phyloP scores from a whole-genome alignment of 2,329 filamentous ascomycete genomes.

The Paecilomyces niveus region DNA sequence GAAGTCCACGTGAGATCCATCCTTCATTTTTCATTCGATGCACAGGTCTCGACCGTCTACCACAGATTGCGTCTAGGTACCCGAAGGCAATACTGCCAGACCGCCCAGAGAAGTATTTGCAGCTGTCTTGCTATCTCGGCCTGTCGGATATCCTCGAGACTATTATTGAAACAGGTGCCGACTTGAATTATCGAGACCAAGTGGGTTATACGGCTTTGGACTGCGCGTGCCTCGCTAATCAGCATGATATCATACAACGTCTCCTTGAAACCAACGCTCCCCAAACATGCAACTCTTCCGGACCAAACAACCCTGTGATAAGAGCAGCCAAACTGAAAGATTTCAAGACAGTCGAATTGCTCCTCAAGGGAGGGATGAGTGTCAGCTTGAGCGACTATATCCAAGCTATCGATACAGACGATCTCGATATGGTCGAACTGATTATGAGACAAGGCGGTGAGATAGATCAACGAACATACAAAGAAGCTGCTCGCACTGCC shows the following conservation, averaged over 20 bases:
- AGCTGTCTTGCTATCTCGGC: not conserved
- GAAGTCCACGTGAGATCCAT: conserved; percentile 2
- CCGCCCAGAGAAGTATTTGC: not conserved
- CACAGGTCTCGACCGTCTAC: conserved; percentile 2
- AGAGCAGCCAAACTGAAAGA: not conserved
- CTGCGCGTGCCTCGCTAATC: not conserved
- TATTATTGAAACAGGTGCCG: not conserved
- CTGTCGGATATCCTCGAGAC: not conserved
- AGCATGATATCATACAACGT: not conserved
- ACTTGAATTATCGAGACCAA: not conserved
- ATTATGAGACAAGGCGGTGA: not conserved
- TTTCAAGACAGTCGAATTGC: not conserved
- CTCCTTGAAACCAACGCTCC: not conserved
- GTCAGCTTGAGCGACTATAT: not conserved
- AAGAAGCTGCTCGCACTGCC: not conserved
- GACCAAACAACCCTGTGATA: not conserved
- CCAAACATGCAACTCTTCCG: not conserved
- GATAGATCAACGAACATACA: not conserved
- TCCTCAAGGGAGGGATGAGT: not conserved
- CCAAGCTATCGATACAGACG: not conserved
- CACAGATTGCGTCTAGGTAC: conserved; percentile 2
- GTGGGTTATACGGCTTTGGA: not conserved
- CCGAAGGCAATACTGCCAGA: not conserved
- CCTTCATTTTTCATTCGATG: conserved; percentile 5
- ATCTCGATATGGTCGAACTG: not conserved